Conservation (phyloP, 2,329 filamentous ascomycete genomes). For the Sordariomycetes sp. region DNA sequence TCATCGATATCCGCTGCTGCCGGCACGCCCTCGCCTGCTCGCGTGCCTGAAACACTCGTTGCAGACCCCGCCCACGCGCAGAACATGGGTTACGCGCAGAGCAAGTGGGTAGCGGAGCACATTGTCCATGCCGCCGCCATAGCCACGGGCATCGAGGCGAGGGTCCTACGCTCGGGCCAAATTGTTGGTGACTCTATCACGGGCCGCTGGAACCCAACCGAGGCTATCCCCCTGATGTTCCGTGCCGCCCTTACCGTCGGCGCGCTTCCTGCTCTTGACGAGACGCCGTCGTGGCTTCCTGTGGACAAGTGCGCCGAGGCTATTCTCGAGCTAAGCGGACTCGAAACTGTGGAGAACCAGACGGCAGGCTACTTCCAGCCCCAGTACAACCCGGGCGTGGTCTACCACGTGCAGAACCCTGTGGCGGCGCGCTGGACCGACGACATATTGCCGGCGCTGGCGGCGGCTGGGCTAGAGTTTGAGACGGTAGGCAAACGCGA, state of each 20-base stretch:
- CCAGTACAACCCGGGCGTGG: not conserved
- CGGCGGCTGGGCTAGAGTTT: constrained; percentile 15
- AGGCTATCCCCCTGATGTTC: not conserved
- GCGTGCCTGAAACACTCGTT: constrained; percentile 23
- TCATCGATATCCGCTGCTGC: not conserved
- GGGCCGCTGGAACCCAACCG: not conserved
- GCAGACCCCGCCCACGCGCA: constrained; percentile 26
- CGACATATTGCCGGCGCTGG: constrained; percentile 39
- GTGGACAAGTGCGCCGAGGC: constrained; percentile 23
- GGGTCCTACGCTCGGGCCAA: not conserved
- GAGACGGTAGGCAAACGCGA: constrained; percentile 27
- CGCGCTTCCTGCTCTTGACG: not conserved
- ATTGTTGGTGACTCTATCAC: not conserved
- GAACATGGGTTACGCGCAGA: constrained; percentile 27
- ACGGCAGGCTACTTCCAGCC: not conserved
- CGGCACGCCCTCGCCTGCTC: constrained; percentile 6
- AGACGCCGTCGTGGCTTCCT: constrained; percentile 21
- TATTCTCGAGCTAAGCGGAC: constrained; percentile 19
- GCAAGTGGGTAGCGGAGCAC: not conserved
- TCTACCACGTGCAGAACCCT: constrained; percentile 44
- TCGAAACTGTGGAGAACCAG: constrained; percentile 1
- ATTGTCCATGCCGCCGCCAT: not conserved
- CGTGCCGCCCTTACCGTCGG: not conserved
- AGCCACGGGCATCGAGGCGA: not conserved
- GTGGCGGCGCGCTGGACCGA: constrained; percentile 2